Evolutionary conservation across 2,329 filamentous ascomycete genomes (phyloP), one percentile per base, ranked within the genome.

Genomic region (Claviceps citrina): DNA sequence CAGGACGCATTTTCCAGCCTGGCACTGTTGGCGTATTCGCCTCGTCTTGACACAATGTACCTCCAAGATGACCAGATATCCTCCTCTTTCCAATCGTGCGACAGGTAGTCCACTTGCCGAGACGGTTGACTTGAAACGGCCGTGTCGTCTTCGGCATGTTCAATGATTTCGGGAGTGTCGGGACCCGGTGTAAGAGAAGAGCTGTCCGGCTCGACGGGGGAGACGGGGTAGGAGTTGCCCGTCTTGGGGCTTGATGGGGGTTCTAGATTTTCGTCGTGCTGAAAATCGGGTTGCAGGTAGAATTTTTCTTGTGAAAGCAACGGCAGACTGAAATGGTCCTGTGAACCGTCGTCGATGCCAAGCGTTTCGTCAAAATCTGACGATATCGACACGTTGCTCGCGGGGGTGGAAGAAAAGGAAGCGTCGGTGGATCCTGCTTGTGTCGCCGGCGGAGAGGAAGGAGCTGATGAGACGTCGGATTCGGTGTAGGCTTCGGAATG

Each of bases 21-120:
- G 26, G 78, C 79, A 27, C 81, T 75, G 57, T 95, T 89, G 50
- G 76, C 78, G 48, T 93, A 93, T 39, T 84, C 73, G 44, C 76
- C 77, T 51, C 81, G 71, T 52, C 84, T 82, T 22, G 82, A 79
- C 13, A 87, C 78, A 50, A 96, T 84, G 56, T 93, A 91, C 55
- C 86, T 79, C 91, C 91, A 96, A 1, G 89, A 95, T 5, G 84
- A 81, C 87, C 87, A 96, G 20, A 96, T 93, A 60, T 98, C 89
- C 59, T 96, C 87, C 60, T 95, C 86, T 46, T 74, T 77, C 84
- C 89, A 94, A 45, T 89, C 77, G 55, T 96, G 84, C 15, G 87
- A 93, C 35, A 95, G 72, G 55, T 94, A 94, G 61, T 94, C 87
- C n/a, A 94, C 87, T 61, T 94, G 85, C 47, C 85, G 71, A 34